Evolutionary conservation across 140 eudicot genomes (phyloP), one percentile per base, ranked within the genome.

Genomic region (Oenanthe javanica): DNA sequence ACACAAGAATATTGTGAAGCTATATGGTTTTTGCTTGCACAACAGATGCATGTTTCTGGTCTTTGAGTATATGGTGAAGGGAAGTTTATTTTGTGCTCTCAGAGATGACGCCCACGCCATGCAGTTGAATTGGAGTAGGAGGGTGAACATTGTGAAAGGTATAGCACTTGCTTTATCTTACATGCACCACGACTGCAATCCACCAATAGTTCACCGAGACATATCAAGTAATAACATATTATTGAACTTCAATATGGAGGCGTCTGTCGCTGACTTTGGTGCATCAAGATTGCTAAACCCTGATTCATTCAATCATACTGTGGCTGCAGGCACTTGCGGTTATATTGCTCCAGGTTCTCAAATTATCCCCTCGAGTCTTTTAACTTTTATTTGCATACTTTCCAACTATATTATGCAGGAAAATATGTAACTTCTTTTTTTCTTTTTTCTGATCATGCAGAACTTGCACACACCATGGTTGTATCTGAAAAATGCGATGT

Each of bases 221-320:
- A 66, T 66, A 2, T 66, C 73, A 23, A 66, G 73, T 36, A 66
- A 25, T 10, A 66, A 66, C 19, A 66, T 66, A 19, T 14, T 66
- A 36, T 14, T 66, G 18, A 66, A 66, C 73, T 66, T 36, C 14
- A 66, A 66, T 4, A 23, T 66, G 6, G 73, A 66, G 18, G 73
- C 73, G 8, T 66, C 43, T 66, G 73, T 66, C 15, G 73, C 73
- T 23, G 73, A 66, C 73, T 66, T 66, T 66, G 73, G 73, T 36
- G 40, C 73, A 23, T 27, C 73, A 14, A 66, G 73, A 66, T 36
- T 66, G 18, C 42, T 66, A 12, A 14, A 66, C 73, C 45, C 73
- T 27, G 19, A 64, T 64, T 23, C 42, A 64, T 64, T 42, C 5
- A 2, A 0, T 12, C 42, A 25, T 1, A 64, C 15, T 66, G 43